Base-by-base conservation (phyloP, 2,329 filamentous ascomycete species). In the Sclerotiophoma versabilis region DNA sequence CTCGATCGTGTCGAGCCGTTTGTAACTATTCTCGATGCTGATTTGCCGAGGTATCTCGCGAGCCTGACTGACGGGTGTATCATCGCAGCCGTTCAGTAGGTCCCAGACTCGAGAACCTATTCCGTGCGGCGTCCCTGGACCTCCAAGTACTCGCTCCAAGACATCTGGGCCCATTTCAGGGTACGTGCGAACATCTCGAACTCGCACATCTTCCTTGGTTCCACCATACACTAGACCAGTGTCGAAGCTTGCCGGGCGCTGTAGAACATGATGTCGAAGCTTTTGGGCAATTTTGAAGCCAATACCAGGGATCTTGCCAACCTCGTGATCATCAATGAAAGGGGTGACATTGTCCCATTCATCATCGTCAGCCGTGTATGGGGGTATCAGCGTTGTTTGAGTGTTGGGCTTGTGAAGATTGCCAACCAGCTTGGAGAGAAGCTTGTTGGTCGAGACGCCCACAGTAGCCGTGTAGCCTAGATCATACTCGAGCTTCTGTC, bases 11-110 rank as follows among this genome's bases (percentile, higher is more conserved):
- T 89, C 84, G 1, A 96, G 79, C 0, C 87, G 85, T 20, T 85
- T 83, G 72, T 96, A 98, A 14, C 92, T 95, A 75, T 98, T 93
- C 71, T 98, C 93, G 59, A 98, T 95, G 73, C 91, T 95, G 70
- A 98, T 96, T 74, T 97, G 93, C 1, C 86, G 87, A 0, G 93
- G 93, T 1, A 96, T 76, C 37, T 87, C 84, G 62, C 84, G 85
- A 2, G 87, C 89, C 58, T 87, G 81, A 43, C 87, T 86, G 15
- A 98, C 92, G 54, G 91, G 87, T 0, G 83, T 81, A 46, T 86
- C 77, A 71, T 98, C 93, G 23, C 92, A 81, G 5, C 93, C 93
- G 71, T 97, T 88, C 2, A 98, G 77, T 6, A 96, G 79, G 15
- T 79, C 81, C 92, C 92, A 98, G 3, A 92, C 78, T 62, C 86